Base-by-base conservation (phyloP, 108 stramenopile genomes). In the Fragilaria crotonensis region DNA sequence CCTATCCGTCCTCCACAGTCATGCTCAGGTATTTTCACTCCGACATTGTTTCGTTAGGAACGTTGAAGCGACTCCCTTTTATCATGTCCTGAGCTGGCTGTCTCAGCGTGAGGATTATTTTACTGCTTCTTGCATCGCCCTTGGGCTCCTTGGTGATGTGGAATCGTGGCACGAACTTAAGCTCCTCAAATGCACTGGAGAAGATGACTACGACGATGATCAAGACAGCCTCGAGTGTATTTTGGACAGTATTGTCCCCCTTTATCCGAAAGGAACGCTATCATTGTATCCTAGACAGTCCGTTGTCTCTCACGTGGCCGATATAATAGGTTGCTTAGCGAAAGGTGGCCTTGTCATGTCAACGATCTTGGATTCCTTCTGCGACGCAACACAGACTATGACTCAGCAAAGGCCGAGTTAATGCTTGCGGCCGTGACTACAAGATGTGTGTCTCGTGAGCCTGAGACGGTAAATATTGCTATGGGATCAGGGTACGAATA, bases 321-420 rank as follows among this genome's bases (percentile, higher is more conserved):
- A 93, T 59, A 87, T 89, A 83, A 79, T 89, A 2, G 81, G 71
- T 1, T 89, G 85, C 60, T 52, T 93, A 18, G 72, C 78, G 30
- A 87, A 84, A 62, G 81, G 87, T 32, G 90, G 85, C 3, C 20
- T 69, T 14, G 52, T 56, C 0, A 78, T 87, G 84, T 74, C 87
- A 11, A 59, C 30, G 21, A 78, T 85, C 9, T 52, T 93, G 17
- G 71, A 73, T 25, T 62, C 54, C 41, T 93, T 52, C 64, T 93
- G 22, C 29, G 60, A 32, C 47, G 65, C 5, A 82, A 87, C 56
- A 52, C 62, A 55, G 28, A 69, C 5, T 89, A 89, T 56, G 85
- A 87, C 63, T 65, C 85, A 25, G 25, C 76, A 27, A 71, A 74
- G 25, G 81, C 85, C 18, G 83, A 70, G 25, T 44, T 87, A 0